phyloP scores from a whole-genome alignment of 1,139 yeast species.

The Geotrichum carabidarum region DNA sequence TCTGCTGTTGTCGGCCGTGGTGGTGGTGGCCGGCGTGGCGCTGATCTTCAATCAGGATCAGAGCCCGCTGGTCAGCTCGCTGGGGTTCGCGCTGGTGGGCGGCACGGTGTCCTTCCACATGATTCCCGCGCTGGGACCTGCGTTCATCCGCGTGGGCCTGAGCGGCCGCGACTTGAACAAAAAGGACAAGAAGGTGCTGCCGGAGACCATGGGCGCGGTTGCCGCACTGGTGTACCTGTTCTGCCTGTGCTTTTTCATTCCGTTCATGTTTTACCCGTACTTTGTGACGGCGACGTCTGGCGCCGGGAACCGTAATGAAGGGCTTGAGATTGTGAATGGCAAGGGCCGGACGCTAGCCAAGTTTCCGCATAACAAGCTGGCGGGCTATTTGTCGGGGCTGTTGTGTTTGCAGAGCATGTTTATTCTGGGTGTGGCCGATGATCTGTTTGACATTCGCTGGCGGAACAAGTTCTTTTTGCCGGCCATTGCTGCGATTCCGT shows the following conservation, averaged over 20 bases:
- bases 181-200: constrained; percentile 60
- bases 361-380: constrained; percentile 80
- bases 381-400: constrained; percentile 80
- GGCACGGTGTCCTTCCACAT: constrained; percentile 53
- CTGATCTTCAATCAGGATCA: constrained; percentile 25
- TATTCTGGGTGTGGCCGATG: constrained; percentile 86
- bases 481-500: constrained; percentile 87
- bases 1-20: constrained; percentile 7
- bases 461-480: constrained; percentile 94
- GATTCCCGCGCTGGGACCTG: constrained; percentile 62
- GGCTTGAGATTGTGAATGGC: constrained; percentile 28
- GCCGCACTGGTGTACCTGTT: constrained; percentile 77
- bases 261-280: constrained; percentile 80
- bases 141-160: constrained; percentile 72
- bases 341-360: constrained; percentile 24
- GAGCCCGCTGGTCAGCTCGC: constrained; percentile 32
- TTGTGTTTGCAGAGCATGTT: constrained; percentile 80
- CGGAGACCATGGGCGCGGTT: constrained; percentile 89
- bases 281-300: constrained; percentile 57
- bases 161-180: constrained; percentile 82
- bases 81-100: constrained; percentile 66
- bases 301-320: constrained; percentile 49
- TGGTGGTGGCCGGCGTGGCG: constrained; percentile 19
- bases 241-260: constrained; percentile 78
- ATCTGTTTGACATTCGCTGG: constrained; percentile 93